Base-by-base conservation (phyloP, 306 rosid genomes). In the Cicer judaicum region DNA sequence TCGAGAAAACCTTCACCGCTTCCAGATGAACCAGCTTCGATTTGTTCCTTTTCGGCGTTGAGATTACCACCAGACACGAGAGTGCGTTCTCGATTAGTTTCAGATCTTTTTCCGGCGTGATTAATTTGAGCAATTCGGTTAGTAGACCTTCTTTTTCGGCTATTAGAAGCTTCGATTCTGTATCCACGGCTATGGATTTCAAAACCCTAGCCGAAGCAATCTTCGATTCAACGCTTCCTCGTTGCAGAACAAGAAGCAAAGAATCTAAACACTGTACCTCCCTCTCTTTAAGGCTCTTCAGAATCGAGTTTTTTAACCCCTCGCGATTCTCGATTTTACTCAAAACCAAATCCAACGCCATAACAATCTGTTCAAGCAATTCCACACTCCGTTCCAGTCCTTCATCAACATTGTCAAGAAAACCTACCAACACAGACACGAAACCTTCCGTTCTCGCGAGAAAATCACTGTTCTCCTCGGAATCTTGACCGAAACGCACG, bases 81-180 rank as follows among this genome's bases (percentile, higher is more conserved):
- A 94, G 78, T 9, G 82, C 80, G 41, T 84, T 88, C 62, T 89
- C 93, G 5, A 85, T 86, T 55, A 89, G 43, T 46, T 16, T 50
- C n/a, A 64, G 76, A 42, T 91, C 89, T 34, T 85, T 88, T 9
- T 79, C 86, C 49, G 88, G 85, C 14, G 77, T 29, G 6, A 79
- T 85, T 38, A 76, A 49, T 12, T 81, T 91, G 60, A 94, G 71
- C 39, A 94, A 70, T 39, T 84, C 89, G 0, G 77, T 40, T 13
- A 91, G 6, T 0, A 91, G 9, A 52, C 91, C 96, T 3, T 90
- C 94, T 6, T 81, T 87, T 46, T 81, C 94, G 5, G 87, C 91
- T 11, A 94, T 79, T 29, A 74, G 14, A n/a, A 84, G 81, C 85
- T 91, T 94, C 19, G 96, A 75, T 44, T 89, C 96, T 1, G 81